Evolutionary conservation across 768 basidiomycete genomes (phyloP).

Genomic region (Mycena venus): DNA sequence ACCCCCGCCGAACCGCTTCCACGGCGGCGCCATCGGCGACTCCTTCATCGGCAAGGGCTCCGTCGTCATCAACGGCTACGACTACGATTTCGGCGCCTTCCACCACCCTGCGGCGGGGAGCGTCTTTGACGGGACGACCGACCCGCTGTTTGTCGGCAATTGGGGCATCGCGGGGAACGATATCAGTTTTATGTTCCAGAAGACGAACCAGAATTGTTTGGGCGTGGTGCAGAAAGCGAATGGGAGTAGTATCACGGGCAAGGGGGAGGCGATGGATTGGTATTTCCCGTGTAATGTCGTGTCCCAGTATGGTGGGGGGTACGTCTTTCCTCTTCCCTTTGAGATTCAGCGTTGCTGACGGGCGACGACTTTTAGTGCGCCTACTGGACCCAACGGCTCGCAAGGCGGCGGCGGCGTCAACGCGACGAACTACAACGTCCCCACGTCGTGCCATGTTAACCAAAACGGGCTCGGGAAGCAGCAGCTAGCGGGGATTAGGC

Average conservation of each 20-base stretch:
- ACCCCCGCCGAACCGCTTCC: constrained; percentile 86
- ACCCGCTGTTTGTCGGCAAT: constrained; percentile 83
- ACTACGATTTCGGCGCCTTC: constrained; percentile 92
- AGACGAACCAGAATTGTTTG: constrained; percentile 85
- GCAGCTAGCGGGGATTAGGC: constrained; percentile 60
- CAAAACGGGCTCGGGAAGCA: no score
- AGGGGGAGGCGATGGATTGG: constrained; percentile 81
- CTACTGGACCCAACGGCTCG: no score
- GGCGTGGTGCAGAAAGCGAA: constrained; percentile 79
- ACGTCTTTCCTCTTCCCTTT: no score
- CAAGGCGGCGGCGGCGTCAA: no score
- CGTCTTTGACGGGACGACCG: constrained; percentile 82
- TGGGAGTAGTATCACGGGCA: constrained; percentile 75
- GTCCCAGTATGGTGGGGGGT: constrained; percentile 83
- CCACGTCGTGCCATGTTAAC: constrained; percentile 81
- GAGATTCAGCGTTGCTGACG: no score
- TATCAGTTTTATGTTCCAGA: constrained; percentile 96
- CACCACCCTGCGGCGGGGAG: constrained; percentile 79
- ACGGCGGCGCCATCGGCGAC: constrained; percentile 81
- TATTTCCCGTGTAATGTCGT: constrained; percentile 98
- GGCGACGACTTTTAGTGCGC: no score
- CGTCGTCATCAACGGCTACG: constrained; percentile 94
- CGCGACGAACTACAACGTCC: constrained; percentile 72
- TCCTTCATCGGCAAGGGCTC: constrained; percentile 80
- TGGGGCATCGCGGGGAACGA: constrained; percentile 91